Evolutionary conservation across 106 monocot species (phyloP), one percentile per base, ranked within the genome.

Genomic region (Acorus gramineus): DNA sequence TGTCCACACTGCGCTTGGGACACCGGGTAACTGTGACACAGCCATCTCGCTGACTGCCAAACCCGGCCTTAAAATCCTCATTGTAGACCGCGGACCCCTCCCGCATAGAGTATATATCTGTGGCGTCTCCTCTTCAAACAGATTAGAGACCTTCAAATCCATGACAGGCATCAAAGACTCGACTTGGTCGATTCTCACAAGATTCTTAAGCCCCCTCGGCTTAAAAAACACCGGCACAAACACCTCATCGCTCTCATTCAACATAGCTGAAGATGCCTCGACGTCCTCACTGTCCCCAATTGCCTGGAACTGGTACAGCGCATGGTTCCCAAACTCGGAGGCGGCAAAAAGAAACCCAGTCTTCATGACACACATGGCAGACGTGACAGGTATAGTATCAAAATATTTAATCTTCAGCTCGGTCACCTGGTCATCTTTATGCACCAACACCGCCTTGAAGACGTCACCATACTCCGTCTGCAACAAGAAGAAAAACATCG

Each of bases 221-320:
- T 96, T 84, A 74, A 96, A 96, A 68, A 90, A 96, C 4, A 96
- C 90, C 2, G 96, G 96, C 70, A 90, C 90, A 59, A 96, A 96
- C 1, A 90, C 96, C 69, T 96, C 96, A n/a, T 96, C 96, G 5
- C 87, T 96, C 69, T 96, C 96, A 90, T 90, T 96, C 52, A 96
- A 49, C 3, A 82, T 96, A 0, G 78, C 74, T 0, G 96, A 96
- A 0, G 96, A 96, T 2, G 96, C 87, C 74, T 96, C 96, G n/a
- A 96, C 90, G 64, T 96, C 96, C 5, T 83, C 90, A n/a, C 80
- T 90, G 5, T 87, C 87, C 2, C 96, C 96, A 63, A 96, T 96
- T 10, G 84, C 82, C 77, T 78, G 86, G 65, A 96, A 96, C 74
- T 91, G 90, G 68, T 96, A 96, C 28, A 96, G 73, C 0, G 80